phyloP scores from a whole-genome alignment of 208 protist species.

The Acanthamoeba lenticulata region DNA sequence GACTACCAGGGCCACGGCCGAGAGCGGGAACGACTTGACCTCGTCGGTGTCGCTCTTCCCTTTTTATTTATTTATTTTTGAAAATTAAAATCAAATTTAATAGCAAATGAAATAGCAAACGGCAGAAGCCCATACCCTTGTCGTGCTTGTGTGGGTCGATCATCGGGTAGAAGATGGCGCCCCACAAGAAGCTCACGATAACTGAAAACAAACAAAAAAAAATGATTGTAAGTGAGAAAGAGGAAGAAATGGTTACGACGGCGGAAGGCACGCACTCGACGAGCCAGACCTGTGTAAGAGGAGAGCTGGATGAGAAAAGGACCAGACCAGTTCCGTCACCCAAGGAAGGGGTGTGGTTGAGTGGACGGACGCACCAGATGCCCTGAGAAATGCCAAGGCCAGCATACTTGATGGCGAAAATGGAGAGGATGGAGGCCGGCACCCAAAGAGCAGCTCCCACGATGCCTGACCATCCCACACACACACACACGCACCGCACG shows the following conservation, averaged over 20 bases:
- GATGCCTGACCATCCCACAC: constrained; percentile 4
- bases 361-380: constrained; percentile 8
- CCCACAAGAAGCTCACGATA: constrained; percentile 16
- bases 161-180: constrained; percentile 35
- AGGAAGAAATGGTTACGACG: background rate
- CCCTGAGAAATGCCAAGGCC: constrained; percentile 2
- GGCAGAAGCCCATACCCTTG: background rate
- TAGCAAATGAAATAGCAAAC: background rate
- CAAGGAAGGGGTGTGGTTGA: background rate
- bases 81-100: background rate
- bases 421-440: constrained; percentile 55
- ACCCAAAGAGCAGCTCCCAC: constrained; percentile 55
- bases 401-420: constrained; percentile 66
- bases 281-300: background rate
- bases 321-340: background rate
- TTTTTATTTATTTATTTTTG: background rate
- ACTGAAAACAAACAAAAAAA: background rate
- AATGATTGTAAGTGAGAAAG: background rate
- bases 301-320: background rate
- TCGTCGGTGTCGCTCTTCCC: background rate
- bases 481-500: background rate
- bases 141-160: constrained; percentile 43
- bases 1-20: background rate
- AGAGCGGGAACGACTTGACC: constrained; percentile 35
- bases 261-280: background rate